These are phyloP conservation scores for Bryoglossum gracile DNA, from an alignment of 495 filamentous ascomycete species.

Conservation along the genomic window DNA sequence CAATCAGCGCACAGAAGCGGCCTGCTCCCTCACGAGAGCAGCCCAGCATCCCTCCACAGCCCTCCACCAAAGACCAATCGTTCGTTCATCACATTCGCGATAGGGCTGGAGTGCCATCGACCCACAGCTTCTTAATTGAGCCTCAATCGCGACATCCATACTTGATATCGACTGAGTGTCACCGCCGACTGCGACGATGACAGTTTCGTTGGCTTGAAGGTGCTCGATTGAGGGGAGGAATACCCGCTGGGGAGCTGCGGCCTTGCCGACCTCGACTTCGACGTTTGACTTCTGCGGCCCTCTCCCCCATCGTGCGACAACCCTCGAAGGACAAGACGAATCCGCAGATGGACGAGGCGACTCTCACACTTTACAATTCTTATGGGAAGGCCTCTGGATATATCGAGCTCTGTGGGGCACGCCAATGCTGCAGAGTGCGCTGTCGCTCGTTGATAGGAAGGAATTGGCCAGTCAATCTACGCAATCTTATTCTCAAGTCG, in stretches of 20 bases:
- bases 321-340: background rate
- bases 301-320: background rate
- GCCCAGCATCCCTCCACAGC: background rate
- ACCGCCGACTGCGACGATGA: slow-evolving; percentile 15
- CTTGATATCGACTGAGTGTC: slow-evolving; percentile 10
- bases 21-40: background rate
- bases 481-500: background rate
- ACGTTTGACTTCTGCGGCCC: slow-evolving; percentile 1
- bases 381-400: slow-evolving; percentile 9
- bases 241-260: slow-evolving; percentile 6
- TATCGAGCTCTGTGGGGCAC: slow-evolving; percentile 12
- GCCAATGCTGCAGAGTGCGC: slow-evolving; percentile 23
- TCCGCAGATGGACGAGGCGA: background rate
- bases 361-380: slow-evolving; percentile 1
- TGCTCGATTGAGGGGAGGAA: slow-evolving; percentile 16
- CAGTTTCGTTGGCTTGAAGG: slow-evolving; percentile 25
- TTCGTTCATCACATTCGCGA: slow-evolving; percentile 10
- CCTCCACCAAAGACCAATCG: slow-evolving; percentile 12
- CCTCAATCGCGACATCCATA: slow-evolving; percentile 12
- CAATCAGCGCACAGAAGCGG: slow-evolving; percentile 10
- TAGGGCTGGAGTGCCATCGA: slow-evolving; percentile 28
- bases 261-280: slow-evolving; percentile 11
- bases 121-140: slow-evolving; percentile 16
- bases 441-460: slow-evolving; percentile 20
- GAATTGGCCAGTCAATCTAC: slow-evolving; percentile 10